Evolutionary conservation across 257 asterid genomes (phyloP).

Genomic region (Nicotiana tomentosiformis): DNA sequence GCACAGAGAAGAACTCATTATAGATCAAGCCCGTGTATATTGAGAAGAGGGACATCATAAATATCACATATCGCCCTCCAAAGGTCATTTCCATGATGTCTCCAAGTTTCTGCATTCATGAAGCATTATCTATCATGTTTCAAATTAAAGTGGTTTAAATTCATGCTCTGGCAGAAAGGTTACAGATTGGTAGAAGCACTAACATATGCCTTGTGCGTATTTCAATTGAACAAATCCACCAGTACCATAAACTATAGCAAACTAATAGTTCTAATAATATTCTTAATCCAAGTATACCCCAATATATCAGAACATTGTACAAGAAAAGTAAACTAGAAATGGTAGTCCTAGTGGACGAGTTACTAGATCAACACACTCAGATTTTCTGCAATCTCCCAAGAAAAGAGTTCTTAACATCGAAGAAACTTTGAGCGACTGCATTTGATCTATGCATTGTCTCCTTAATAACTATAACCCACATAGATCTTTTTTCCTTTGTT

Average conservation of each 20-base stretch:
- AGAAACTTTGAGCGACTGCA: not conserved
- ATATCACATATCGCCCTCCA: slow-evolving; percentile 92
- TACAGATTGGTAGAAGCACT: no score
- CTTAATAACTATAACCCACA: not conserved
- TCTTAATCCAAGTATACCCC: not conserved
- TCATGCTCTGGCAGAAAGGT: not conserved
- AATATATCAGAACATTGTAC: not conserved
- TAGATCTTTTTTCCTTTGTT: not conserved
- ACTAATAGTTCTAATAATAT: not conserved
- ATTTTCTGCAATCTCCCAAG: not conserved
- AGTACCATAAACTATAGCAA: not conserved
- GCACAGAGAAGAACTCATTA: slow-evolving; percentile 92
- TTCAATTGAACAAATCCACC: not conserved
- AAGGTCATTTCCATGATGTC: slow-evolving; percentile 97
- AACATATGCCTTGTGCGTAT: not conserved
- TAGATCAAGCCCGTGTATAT: slow-evolving; percentile 94
- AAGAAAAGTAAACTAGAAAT: not conserved
- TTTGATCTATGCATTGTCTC: not conserved
- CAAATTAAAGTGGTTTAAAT: slow-evolving; percentile 1
- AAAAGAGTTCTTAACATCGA: not conserved
- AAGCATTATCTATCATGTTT: slow-evolving; percentile 14
- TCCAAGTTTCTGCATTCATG: slow-evolving; percentile 85
- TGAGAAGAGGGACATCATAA: slow-evolving; percentile 94
- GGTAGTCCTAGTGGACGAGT: no score
- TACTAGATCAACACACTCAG: not conserved